These are phyloP conservation scores for Gossypium davidsonii DNA, from an alignment of 441 rosid genomes.

Conservation along the genomic window DNA sequence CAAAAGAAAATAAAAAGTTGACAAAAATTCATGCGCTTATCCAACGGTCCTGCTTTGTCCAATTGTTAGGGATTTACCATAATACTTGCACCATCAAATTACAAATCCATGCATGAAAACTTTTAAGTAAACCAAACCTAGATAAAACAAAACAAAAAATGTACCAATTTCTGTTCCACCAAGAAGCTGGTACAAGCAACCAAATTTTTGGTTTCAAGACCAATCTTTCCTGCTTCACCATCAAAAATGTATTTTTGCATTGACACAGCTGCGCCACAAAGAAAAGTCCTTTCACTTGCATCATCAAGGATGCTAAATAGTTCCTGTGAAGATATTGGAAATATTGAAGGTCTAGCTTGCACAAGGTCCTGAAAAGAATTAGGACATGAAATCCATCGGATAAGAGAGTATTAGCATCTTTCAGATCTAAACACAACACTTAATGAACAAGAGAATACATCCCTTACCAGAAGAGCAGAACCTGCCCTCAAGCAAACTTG, in stretches of 20 bases:
- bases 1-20: neutral
- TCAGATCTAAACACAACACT: conserved; percentile 1
- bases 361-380: conserved; percentile 65
- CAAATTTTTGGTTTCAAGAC: conserved; percentile 73
- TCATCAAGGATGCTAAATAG: conserved; percentile 82
- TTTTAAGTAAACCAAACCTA: neutral
- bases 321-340: conserved; percentile 67
- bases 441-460: conserved; percentile 2
- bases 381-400: conserved; percentile 14
- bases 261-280: conserved; percentile 55
- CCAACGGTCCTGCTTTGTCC: neutral
- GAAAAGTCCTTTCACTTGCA: conserved; percentile 90
- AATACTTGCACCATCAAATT: neutral
- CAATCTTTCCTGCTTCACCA: conserved; percentile 74
- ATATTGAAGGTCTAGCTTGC: conserved; percentile 56
- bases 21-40: neutral
- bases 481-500: conserved; percentile 72
- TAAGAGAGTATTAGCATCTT: neutral
- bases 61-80: neutral
- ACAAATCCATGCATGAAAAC: neutral
- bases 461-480: conserved; percentile 70
- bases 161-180: conserved; percentile 86
- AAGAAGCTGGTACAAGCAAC: conserved; percentile 82
- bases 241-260: conserved; percentile 88
- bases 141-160: conserved; percentile 9